These are phyloP conservation scores for Podila clonocystis DNA, from an alignment of 192 early-diverging fungal species.

Conservation along the genomic window DNA sequence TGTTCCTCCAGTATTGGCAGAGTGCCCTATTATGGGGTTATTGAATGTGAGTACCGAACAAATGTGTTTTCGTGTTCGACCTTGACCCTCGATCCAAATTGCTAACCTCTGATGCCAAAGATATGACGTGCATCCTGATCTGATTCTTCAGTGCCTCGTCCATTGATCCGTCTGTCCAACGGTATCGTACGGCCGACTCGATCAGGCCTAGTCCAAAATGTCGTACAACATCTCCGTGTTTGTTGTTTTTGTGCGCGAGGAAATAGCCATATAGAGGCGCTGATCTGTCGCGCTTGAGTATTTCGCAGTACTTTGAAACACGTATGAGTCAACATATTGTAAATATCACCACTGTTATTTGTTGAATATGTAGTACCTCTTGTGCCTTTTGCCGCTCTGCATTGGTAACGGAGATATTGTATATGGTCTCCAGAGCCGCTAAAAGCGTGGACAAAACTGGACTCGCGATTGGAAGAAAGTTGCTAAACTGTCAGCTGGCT, in stretches of 20 bases:
- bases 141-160: conserved; percentile 32
- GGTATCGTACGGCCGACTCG: conserved; percentile 62
- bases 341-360: neutral
- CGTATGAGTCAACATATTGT: neutral
- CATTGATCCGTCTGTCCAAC: conserved; percentile 62
- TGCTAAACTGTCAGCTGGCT: no score
- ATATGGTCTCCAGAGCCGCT: conserved; percentile 57
- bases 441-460: conserved; percentile 50
- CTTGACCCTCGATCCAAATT: neutral
- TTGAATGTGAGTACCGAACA: neutral
- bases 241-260: conserved; percentile 61
- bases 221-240: conserved; percentile 56
- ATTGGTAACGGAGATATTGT: conserved; percentile 53
- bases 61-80: no score
- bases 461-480: neutral
- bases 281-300: conserved; percentile 54
- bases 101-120: conserved; percentile 46
- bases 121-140: conserved; percentile 52
- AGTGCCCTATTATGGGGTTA: conserved; percentile 32
- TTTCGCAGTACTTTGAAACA: conserved; percentile 56
- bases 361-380: conserved; percentile 37
- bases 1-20: conserved; percentile 50
- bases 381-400: conserved; percentile 55
- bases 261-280: conserved; percentile 63
- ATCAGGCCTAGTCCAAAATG: conserved; percentile 73